These are phyloP conservation scores for Geotrichum aggregatum DNA, from an alignment of 1,139 yeast species.

Conservation along the genomic window DNA sequence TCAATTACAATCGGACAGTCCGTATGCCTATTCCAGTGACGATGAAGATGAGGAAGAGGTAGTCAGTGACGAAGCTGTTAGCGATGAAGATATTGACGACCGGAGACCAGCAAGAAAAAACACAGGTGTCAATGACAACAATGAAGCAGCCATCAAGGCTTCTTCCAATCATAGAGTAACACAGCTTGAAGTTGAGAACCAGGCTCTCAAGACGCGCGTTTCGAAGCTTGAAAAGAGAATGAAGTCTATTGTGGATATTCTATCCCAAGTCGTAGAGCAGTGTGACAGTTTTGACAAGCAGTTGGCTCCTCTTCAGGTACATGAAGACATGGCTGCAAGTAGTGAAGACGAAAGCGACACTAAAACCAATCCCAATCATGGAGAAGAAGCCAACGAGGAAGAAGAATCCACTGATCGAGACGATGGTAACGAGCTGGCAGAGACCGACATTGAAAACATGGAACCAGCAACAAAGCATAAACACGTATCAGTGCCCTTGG, in stretches of 20 bases:
- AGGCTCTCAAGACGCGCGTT: background rate
- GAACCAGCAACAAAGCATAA: background rate
- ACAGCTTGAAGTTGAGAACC: slow-evolving; percentile 1
- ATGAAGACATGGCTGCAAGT: background rate
- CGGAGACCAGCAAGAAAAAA: too few relatives aligned
- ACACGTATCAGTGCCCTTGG: background rate
- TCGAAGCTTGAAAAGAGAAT: slow-evolving; percentile 4
- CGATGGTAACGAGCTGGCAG: slow-evolving; percentile 10
- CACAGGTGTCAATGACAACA: background rate
- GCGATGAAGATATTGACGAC: too few relatives aligned
- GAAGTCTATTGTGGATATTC: slow-evolving; percentile 5
- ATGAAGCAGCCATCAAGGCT: background rate
- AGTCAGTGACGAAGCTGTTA: background rate
- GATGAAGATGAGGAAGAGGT: background rate
- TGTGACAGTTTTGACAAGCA: slow-evolving; percentile 6
- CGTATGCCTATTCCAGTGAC: background rate
- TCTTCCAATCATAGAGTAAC: background rate
- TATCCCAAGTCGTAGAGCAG: slow-evolving; percentile 9
- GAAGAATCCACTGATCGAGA: slow-evolving; percentile 1
- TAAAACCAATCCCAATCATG: background rate
- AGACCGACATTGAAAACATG: slow-evolving; percentile 4
- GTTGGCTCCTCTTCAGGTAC: background rate
- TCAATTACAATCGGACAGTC: background rate
- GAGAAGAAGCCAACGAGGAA: background rate
- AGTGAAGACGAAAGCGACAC: background rate